phyloP scores from a whole-genome alignment of 345 rosid species.

The Clausena lansium region DNA sequence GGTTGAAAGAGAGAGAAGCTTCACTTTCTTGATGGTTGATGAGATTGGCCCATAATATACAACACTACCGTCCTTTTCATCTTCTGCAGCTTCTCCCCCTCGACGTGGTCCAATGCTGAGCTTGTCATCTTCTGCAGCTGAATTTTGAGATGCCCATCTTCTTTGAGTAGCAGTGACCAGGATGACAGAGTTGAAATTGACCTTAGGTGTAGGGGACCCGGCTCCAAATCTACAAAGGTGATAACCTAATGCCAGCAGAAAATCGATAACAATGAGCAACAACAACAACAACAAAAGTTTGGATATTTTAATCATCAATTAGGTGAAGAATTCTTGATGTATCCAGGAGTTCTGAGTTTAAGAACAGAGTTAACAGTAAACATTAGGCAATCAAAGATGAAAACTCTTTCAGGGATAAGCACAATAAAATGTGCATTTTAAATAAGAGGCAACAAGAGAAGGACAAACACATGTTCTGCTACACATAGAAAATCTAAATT shows the following conservation, averaged over 20 bases:
- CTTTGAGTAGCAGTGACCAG: constrained; percentile 27
- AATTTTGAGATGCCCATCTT: constrained; percentile 67
- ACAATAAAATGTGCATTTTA: not conserved
- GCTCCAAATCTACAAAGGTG: constrained; percentile 30
- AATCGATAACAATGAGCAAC: not conserved
- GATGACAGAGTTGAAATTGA: constrained; percentile 20
- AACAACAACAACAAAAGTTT: not conserved
- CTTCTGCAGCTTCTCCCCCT: constrained; percentile 32
- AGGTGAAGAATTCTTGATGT: not conserved
- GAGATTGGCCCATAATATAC: constrained; percentile 85
- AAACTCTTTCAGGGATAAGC: not conserved
- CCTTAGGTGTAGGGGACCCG: constrained; percentile 30
- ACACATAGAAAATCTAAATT: not conserved
- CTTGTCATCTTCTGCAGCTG: constrained; percentile 49
- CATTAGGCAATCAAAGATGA: not conserved
- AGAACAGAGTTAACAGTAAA: not conserved
- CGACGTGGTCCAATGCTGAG: constrained; percentile 75
- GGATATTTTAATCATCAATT: not conserved
- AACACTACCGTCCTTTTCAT: constrained; percentile 45
- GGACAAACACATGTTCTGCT: not conserved
- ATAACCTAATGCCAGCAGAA: constrained; percentile 37
- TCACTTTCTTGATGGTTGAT: constrained; percentile 87
- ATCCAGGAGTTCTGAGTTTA: not conserved
- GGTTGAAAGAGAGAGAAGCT: constrained; percentile 88
- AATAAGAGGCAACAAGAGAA: not conserved